phyloP scores from a whole-genome alignment of 2,329 filamentous ascomycete species.

The Colletotrichum spaethianum region DNA sequence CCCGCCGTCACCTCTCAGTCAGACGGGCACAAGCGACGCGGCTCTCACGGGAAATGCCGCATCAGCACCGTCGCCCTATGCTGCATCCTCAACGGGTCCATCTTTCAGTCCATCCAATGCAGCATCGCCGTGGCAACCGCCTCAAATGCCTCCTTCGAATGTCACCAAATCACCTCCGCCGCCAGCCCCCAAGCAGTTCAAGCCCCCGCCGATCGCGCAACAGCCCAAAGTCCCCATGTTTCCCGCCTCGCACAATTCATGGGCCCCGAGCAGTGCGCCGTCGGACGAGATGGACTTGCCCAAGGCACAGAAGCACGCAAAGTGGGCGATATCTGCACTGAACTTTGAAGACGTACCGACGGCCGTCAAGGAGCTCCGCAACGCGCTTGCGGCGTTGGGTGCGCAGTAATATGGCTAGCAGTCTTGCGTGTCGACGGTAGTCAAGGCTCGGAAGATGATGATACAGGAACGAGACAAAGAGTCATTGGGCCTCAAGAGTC shows the following conservation, averaged over 20 bases:
- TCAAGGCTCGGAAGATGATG: neutral
- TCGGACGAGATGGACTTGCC: conserved; percentile 71
- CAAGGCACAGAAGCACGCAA: conserved; percentile 93
- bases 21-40: conserved; percentile 48
- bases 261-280: conserved; percentile 28
- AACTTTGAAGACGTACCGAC: conserved; percentile 97
- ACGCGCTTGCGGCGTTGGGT: conserved; percentile 80
- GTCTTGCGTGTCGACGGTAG: neutral
- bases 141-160: conserved; percentile 13
- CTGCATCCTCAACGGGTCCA: conserved; percentile 32
- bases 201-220: conserved; percentile 36
- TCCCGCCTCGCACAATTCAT: conserved; percentile 41
- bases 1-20: conserved; percentile 53
- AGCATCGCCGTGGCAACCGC: conserved; percentile 29
- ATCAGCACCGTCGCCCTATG: conserved; percentile 31
- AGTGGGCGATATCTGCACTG: conserved; percentile 95
- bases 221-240: conserved; percentile 23
- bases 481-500: neutral
- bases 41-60: conserved; percentile 27
- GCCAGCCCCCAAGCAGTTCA: conserved; percentile 44
- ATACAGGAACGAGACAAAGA: neutral
- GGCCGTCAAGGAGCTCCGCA: conserved; percentile 85
- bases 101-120: conserved; percentile 32
- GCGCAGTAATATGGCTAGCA: conserved; percentile 53
- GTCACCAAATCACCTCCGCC: conserved; percentile 32